Evolutionary conservation across 371 early-diverging fungal genomes (phyloP).

Genomic region (Mortierella sp.): DNA sequence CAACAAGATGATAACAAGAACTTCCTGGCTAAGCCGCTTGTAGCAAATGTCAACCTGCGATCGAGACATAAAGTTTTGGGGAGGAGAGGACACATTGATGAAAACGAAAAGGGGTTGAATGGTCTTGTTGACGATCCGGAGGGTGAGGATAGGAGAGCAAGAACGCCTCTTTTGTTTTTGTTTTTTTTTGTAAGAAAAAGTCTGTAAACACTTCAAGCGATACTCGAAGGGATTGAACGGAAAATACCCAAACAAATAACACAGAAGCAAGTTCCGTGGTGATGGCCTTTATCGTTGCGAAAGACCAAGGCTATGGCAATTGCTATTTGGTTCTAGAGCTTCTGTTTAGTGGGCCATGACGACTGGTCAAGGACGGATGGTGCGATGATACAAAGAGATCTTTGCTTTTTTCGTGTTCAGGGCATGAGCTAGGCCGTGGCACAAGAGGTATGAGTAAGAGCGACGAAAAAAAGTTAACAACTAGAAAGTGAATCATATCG

Average conservation of each 20-base stretch:
- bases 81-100: too few species aligned
- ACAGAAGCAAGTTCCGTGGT: not conserved
- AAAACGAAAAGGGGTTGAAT: too few species aligned
- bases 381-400: constrained; percentile 4
- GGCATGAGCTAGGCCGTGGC: not conserved
- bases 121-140: not conserved
- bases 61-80: not conserved
- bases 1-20: not conserved
- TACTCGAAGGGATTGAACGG: not conserved
- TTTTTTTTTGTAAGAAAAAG: not conserved
- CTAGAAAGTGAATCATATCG: not conserved
- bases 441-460: not conserved
- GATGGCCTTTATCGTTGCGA: not conserved
- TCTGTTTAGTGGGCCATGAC: constrained; percentile 12
- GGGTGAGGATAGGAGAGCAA: not conserved
- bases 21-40: not conserved
- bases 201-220: not conserved
- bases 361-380: constrained; percentile 14
- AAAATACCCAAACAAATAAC: not conserved
- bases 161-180: not conserved
- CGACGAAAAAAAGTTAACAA: not conserved
- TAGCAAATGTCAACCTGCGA: not conserved
- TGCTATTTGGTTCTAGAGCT: not conserved
- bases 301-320: not conserved
- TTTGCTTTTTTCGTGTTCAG: not conserved